A percentile compares a stretch with the other conserved stretches of the same genome.
phyloP scores from a whole-genome alignment of 2,329 filamentous ascomycete species.

The Neobulgaria alba region DNA sequence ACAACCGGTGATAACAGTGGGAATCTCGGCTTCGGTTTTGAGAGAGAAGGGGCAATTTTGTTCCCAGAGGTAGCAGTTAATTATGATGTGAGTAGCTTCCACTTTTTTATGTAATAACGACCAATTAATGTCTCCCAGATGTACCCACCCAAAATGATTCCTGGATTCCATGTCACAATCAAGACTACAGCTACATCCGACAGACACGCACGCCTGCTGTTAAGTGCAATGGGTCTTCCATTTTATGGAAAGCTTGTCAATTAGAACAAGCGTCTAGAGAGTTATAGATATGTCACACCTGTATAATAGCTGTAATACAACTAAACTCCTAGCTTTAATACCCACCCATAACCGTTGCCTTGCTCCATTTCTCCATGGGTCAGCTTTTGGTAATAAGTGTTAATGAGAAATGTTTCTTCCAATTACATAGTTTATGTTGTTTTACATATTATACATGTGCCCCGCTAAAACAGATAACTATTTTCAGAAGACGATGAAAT shows the following conservation, averaged over 20 bases:
- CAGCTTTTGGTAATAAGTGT: too few relatives aligned
- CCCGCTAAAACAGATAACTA: too few relatives aligned
- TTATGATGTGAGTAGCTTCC: constrained; percentile 64
- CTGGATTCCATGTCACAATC: constrained; percentile 29
- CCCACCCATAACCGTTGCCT: too few relatives aligned
- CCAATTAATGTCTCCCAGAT: constrained; percentile 34
- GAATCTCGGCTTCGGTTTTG: constrained; percentile 78
- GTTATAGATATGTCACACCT: constrained; percentile 17
- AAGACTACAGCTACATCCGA: constrained; percentile 26
- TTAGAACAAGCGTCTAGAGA: too few relatives aligned
- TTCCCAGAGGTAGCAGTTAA: constrained; percentile 96
- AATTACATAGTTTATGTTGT: too few relatives aligned
- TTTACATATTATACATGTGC: too few relatives aligned
- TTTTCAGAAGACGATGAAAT: too few relatives aligned
- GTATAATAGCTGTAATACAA: constrained; percentile 18
- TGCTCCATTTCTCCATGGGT: too few relatives aligned
- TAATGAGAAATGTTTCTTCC: too few relatives aligned
- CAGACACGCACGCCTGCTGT: constrained; percentile 22
- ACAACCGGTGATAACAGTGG: constrained; percentile 72
- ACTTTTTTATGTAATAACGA: not conserved
- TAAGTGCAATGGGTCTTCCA: constrained; percentile 22
- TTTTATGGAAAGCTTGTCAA: constrained; percentile 23
- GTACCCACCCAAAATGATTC: constrained; percentile 43
- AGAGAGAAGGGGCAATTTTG: constrained; percentile 63
- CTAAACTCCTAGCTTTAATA: too few relatives aligned